phyloP scores from a whole-genome alignment of 2,329 filamentous ascomycete species.

The Phaeosphaeria sp. region DNA sequence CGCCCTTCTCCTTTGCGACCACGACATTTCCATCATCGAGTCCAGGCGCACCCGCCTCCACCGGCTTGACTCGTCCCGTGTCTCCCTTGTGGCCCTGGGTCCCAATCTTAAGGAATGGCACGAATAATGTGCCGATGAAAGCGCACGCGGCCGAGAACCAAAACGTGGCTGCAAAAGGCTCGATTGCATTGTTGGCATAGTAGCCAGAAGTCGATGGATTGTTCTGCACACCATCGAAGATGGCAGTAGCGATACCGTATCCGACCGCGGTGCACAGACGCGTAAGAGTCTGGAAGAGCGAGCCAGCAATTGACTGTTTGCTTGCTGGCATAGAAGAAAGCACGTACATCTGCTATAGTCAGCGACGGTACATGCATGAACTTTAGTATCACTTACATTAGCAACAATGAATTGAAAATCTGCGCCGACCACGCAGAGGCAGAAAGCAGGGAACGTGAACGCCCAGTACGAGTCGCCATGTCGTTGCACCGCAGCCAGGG shows the following conservation, averaged over 20 bases:
- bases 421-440: slow-evolving; percentile 69
- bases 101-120: slow-evolving; percentile 61
- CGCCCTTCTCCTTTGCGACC: not conserved
- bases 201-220: slow-evolving; percentile 46
- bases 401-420: slow-evolving; percentile 75
- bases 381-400: slow-evolving; percentile 57
- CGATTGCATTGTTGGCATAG: slow-evolving; percentile 52
- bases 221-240: slow-evolving; percentile 58
- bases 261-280: slow-evolving; percentile 66
- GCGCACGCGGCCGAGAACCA: slow-evolving; percentile 58
- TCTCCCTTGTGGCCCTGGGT: slow-evolving; percentile 58
- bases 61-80: slow-evolving; percentile 22
- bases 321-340: slow-evolving; percentile 67
- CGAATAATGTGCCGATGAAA: slow-evolving; percentile 53
- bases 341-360: slow-evolving; percentile 66
- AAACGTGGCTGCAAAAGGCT: slow-evolving; percentile 61
- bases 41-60: not conserved
- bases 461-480: slow-evolving; percentile 68
- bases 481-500: slow-evolving; percentile 65
- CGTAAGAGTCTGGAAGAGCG: slow-evolving; percentile 72
- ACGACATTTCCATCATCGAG: slow-evolving; percentile 11
- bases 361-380: slow-evolving; percentile 3
- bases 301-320: slow-evolving; percentile 72
- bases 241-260: slow-evolving; percentile 67
- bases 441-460: slow-evolving; percentile 67